Percentiles rank a stretch among this genome's conserved stretches.
Evolutionary conservation across 202 grass and related monocot genomes (phyloP).

Genomic region (Panicum virgatum): DNA sequence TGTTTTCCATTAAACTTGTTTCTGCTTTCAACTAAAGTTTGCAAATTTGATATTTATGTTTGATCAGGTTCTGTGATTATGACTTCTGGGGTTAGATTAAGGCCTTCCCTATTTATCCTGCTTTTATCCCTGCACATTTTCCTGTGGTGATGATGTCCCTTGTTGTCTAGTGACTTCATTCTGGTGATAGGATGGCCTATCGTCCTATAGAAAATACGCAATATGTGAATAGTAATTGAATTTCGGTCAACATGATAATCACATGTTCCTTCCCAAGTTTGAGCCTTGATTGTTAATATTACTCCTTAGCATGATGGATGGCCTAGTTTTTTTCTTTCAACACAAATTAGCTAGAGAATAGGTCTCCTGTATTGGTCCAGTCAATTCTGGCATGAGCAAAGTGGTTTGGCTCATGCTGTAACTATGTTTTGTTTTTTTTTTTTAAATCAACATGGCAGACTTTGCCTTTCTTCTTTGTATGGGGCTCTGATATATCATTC

Average conservation of each 20-base stretch:
- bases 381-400: constrained; percentile 20
- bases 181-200: constrained; percentile 13
- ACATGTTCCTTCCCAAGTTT: background rate
- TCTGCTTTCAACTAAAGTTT: constrained; percentile 17
- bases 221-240: constrained; percentile 6
- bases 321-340: constrained; percentile 18
- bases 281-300: background rate
- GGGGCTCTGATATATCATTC: constrained; percentile 27
- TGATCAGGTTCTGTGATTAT: constrained; percentile 9
- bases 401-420: background rate
- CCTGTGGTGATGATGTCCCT: background rate
- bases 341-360: constrained; percentile 4
- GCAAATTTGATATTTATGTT: background rate
- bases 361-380: background rate
- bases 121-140: background rate
- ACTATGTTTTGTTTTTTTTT: constrained; percentile 22
- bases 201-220: background rate
- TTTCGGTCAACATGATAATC: background rate
- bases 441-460: constrained; percentile 1
- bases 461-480: background rate
- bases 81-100: background rate
- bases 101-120: background rate
- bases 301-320: background rate
- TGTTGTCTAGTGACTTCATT: background rate
- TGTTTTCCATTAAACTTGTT: constrained; percentile 28